Evolutionary conservation across 139 green algal genomes (phyloP), one percentile per base, ranked within the genome.

Genomic region (Chlorella sp.): DNA sequence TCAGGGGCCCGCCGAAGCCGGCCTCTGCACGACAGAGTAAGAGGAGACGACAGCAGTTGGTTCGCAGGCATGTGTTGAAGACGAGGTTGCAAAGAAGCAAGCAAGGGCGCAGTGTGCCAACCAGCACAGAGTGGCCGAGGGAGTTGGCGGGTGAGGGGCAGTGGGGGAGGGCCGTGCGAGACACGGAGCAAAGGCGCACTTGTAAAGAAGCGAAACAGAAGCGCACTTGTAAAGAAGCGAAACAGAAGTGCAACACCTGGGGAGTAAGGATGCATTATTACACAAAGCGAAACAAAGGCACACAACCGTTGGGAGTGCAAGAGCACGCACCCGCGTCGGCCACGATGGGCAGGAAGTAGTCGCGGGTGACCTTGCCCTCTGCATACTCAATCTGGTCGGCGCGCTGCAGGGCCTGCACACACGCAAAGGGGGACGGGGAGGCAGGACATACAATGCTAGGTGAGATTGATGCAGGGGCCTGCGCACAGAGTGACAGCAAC

Each of bases 1-100:
- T 98, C 34, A 98, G 93, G 89, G 96, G 96, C 73, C 97, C 97
- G 28, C 97, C 97, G 91, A 99, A 99, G 79, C 97, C 96, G 81
- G 96, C 96, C 94, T 98, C 95, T 24, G 95, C 93, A 36, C n/a
- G 37, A 32, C 2, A 2, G n/a, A 24, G 21, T 1, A 78, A n/a
- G n/a, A n/a, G n/a, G n/a, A n/a, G n/a, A n/a, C n/a, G n/a, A n/a
- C n/a, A n/a, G n/a, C n/a, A n/a, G n/a, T n/a, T n/a, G n/a, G n/a
- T n/a, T n/a, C n/a, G n/a, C n/a, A n/a, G n/a, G n/a, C n/a, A n/a
- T n/a, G n/a, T n/a, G n/a, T n/a, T n/a, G n/a, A n/a, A n/a, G n/a
- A n/a, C n/a, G n/a, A n/a, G n/a, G n/a, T n/a, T n/a, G n/a, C n/a
- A n/a, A n/a, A n/a, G 3, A 36, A 32, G 28, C 22, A 16, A 18